Evolutionary conservation across 768 basidiomycete genomes (phyloP).

Genomic region (Lentinula sp.): DNA sequence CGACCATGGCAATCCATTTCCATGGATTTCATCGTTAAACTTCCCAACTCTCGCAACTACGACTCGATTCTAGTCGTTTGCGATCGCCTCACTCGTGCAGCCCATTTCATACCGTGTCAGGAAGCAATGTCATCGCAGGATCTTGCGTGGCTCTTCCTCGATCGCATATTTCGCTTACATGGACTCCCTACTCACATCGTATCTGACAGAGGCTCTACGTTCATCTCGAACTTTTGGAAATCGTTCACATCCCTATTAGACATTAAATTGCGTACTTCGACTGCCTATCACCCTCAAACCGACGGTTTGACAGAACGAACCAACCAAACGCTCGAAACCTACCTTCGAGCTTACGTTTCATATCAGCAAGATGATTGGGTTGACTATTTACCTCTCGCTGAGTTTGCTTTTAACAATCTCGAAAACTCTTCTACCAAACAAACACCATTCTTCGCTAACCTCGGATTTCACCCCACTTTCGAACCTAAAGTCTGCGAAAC

Average conservation of each 20-base stretch:
- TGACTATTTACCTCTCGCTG: constrained; percentile 30
- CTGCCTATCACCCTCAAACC: constrained; percentile 20
- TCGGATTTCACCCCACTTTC: not conserved
- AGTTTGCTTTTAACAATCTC: constrained; percentile 35
- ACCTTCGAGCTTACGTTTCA: constrained; percentile 26
- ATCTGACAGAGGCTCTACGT: constrained; percentile 25
- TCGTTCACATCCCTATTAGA: constrained; percentile 2
- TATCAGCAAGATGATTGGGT: constrained; percentile 39
- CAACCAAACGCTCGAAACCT: constrained; percentile 6
- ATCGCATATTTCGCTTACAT: constrained; percentile 12
- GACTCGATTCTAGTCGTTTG: too few species aligned
- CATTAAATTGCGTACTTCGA: constrained; percentile 18
- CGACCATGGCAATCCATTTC: too few species aligned
- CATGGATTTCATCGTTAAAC: too few species aligned
- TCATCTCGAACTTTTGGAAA: constrained; percentile 26
- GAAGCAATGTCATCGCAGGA: too few species aligned
- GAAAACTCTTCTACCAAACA: constrained; percentile 23
- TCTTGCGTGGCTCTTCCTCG: too few species aligned
- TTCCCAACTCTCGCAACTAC: too few species aligned
- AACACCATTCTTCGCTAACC: constrained; percentile 31
- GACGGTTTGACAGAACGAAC: too few species aligned
- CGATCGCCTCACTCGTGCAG: too few species aligned
- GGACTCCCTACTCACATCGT: constrained; percentile 26
- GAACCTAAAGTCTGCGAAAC: too few species aligned
- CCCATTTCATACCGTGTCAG: too few species aligned